phyloP scores from a whole-genome alignment of 345 rosid genomes.

The Ceriops decandra region DNA sequence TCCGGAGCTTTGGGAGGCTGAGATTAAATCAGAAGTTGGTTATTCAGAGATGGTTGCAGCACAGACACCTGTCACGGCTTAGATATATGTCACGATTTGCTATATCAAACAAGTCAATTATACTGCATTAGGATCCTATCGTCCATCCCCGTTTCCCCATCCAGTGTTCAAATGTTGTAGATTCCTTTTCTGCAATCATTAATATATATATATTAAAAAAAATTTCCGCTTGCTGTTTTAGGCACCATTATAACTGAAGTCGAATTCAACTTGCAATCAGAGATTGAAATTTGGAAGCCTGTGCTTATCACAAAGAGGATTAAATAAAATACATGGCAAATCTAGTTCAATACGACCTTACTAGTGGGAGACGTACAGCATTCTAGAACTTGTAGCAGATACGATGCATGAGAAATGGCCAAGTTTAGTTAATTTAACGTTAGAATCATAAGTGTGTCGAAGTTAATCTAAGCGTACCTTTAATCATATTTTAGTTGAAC shows the following conservation, averaged over 20 bases:
- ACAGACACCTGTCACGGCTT: conserved; percentile 83
- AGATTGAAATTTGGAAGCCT: neutral
- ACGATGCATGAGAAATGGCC: neutral
- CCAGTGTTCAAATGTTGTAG: conserved; percentile 25
- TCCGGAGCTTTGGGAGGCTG: conserved; percentile 67
- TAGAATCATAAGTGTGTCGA: neutral
- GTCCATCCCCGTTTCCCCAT: conserved; percentile 12
- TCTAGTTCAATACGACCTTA: no score
- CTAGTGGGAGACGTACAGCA: neutral
- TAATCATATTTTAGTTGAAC: no score
- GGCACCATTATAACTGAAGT: conserved; percentile 14
- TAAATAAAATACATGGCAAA: neutral
- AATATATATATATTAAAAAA: neutral
- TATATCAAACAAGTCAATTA: neutral
- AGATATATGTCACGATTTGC: conserved; percentile 7
- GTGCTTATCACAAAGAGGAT: neutral
- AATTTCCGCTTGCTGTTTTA: neutral
- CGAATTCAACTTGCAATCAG: conserved; percentile 23
- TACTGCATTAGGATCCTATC: conserved; percentile 4
- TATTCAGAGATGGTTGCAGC: conserved; percentile 51
- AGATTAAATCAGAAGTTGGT: conserved; percentile 48
- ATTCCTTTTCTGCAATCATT: conserved; percentile 18
- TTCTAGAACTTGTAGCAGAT: neutral
- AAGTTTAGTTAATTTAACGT: neutral
- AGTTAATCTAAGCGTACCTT: neutral